These are phyloP conservation scores for Fraxinus greggii DNA, from an alignment of 305 asterid genomes.

Conservation along the genomic window DNA sequence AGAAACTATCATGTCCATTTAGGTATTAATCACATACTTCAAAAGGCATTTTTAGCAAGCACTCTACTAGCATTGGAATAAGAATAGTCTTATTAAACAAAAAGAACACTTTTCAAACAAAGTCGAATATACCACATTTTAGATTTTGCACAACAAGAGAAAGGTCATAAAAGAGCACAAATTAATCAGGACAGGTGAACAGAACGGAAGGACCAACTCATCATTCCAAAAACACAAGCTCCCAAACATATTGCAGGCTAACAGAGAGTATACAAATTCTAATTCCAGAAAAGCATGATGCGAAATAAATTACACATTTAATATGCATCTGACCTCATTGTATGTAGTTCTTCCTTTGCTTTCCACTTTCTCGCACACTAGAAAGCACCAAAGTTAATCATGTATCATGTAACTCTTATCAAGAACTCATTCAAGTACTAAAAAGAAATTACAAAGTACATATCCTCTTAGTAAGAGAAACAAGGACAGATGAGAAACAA, in stretches of 20 bases:
- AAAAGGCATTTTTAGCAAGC: neutral
- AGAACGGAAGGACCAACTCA: neutral
- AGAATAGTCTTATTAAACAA: neutral
- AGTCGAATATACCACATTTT: neutral
- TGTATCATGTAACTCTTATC: slow-evolving; percentile 10
- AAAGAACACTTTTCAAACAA: neutral
- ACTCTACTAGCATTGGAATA: neutral
- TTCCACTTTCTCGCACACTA: slow-evolving; percentile 97
- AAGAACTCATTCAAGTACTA: slow-evolving; percentile 22
- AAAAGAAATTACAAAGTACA: neutral
- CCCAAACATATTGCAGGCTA: neutral
- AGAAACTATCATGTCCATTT: neutral
- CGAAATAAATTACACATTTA: neutral
- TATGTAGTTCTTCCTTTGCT: slow-evolving; percentile 98
- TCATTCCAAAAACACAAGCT: neutral
- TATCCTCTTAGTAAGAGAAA: neutral
- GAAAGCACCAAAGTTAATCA: slow-evolving; percentile 20
- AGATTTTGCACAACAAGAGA: neutral
- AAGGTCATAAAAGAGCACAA: neutral
- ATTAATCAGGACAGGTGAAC: neutral
- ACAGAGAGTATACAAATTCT: neutral
- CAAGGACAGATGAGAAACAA: slow-evolving; percentile 12
- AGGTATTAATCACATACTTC: neutral
- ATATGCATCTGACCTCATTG: slow-evolving; percentile 67
- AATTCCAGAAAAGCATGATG: neutral